Conservation (phyloP, 2,329 filamentous ascomycete species). For the Corniculantispora saksenae region DNA sequence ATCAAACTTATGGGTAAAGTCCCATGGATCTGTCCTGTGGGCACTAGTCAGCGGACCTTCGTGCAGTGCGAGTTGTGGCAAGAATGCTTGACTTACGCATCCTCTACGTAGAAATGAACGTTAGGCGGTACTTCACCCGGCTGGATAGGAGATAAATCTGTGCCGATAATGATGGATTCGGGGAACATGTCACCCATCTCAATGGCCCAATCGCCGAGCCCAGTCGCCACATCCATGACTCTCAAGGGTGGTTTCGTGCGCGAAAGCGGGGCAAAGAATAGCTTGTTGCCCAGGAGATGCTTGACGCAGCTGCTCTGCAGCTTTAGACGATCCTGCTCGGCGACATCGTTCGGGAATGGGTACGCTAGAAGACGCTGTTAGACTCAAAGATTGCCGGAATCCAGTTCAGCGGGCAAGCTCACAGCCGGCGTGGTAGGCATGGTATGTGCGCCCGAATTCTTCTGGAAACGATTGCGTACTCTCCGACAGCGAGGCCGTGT, state of each 20-base stretch:
- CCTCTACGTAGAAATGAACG: constrained; percentile 74
- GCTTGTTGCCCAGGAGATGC: constrained; percentile 38
- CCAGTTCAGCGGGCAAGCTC: constrained; percentile 25
- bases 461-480: constrained; percentile 42
- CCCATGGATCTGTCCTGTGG: constrained; percentile 48
- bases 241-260: constrained; percentile 35
- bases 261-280: constrained; percentile 46
- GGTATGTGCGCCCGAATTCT: constrained; percentile 48
- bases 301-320: constrained; percentile 41
- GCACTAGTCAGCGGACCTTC: not conserved
- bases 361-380: constrained; percentile 37
- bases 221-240: constrained; percentile 47
- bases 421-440: constrained; percentile 50
- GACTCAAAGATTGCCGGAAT: not conserved
- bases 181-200: constrained; percentile 66
- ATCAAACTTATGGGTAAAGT: constrained; percentile 55
- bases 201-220: constrained; percentile 62
- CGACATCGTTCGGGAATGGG: constrained; percentile 45
- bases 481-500: constrained; percentile 37
- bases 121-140: constrained; percentile 68
- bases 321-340: constrained; percentile 43
- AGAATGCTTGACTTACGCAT: constrained; percentile 40
- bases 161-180: constrained; percentile 58
- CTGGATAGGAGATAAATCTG: constrained; percentile 69
- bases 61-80: not conserved